These are phyloP conservation scores for Raddia distichophylla DNA, from an alignment of 176 grass and related monocot species.

Conservation along the genomic window DNA sequence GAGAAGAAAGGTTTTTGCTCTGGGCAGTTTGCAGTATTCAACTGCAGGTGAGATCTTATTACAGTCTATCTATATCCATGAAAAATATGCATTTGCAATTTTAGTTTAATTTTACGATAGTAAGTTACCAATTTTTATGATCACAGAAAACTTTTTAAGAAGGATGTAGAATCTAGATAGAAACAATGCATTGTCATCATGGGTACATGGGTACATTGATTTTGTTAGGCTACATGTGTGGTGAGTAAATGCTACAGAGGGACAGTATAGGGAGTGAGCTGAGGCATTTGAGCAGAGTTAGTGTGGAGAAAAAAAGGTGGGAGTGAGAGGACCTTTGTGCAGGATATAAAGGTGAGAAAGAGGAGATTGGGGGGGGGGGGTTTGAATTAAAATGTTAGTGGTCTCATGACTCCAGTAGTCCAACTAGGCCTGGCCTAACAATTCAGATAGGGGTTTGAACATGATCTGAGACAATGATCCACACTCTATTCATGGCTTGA, in stretches of 20 bases:
- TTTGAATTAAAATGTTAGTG: not conserved
- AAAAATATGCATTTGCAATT: constrained; percentile 14
- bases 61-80: constrained; percentile 10
- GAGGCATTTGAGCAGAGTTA: not conserved
- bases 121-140: constrained; percentile 1
- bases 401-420: not conserved
- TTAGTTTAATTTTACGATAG: not conserved
- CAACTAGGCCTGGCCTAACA: constrained; percentile 4
- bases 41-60: constrained; percentile 65
- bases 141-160: not conserved
- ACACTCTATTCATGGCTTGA: no score
- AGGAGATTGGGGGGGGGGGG: no score
- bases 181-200: constrained; percentile 33
- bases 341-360: not conserved
- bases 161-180: constrained; percentile 2
- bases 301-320: not conserved
- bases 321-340: not conserved
- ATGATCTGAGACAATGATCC: no score
- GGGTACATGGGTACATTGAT: constrained; percentile 12
- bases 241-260: not conserved
- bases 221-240: not conserved
- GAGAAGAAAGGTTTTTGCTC: constrained; percentile 95
- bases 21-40: constrained; percentile 98
- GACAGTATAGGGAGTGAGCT: not conserved
- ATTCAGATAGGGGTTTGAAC: not conserved